Conservation (phyloP, 805 yeast genomes). For the Dipodascus geniculatus region DNA sequence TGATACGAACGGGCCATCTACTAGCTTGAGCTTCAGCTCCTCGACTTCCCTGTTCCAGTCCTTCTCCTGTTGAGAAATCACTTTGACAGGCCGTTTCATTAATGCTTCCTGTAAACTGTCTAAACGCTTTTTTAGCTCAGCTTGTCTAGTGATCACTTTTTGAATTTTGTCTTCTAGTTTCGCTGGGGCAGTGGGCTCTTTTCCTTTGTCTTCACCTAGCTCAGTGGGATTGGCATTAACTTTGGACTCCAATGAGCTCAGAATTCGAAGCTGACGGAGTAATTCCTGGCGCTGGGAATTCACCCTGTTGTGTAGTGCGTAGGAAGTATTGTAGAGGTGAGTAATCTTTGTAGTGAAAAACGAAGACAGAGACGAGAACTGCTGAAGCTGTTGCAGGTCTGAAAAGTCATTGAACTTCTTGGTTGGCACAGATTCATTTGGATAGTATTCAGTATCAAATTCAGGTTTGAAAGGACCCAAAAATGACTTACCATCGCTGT, state of each 20-base stretch:
- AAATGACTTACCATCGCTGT: not conserved
- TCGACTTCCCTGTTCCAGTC: not conserved
- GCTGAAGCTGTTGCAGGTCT: not conserved
- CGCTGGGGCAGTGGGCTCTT: no score
- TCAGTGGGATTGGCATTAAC: not conserved
- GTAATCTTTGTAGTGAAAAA: not conserved
- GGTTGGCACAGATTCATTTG: not conserved
- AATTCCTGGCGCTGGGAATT: not conserved
- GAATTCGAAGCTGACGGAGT: not conserved
- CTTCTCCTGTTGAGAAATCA: not conserved
- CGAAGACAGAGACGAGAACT: not conserved
- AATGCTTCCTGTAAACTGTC: not conserved
- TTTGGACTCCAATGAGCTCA: not conserved
- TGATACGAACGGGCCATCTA: not conserved
- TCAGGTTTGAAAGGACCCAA: not conserved
- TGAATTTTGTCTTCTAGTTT: not conserved
- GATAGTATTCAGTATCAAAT: not conserved
- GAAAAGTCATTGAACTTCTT: not conserved
- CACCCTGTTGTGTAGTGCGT: not conserved
- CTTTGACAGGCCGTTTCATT: not conserved
- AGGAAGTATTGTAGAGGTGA: not conserved
- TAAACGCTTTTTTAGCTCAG: not conserved
- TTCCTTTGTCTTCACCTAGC: no score
- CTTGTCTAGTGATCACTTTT: not conserved
- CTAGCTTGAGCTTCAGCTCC: not conserved